A percentile compares a stretch with the other conserved stretches of the same genome.
Evolutionary conservation across 108 stramenopile genomes (phyloP).

Genomic region (Skeletonema menzelii): DNA sequence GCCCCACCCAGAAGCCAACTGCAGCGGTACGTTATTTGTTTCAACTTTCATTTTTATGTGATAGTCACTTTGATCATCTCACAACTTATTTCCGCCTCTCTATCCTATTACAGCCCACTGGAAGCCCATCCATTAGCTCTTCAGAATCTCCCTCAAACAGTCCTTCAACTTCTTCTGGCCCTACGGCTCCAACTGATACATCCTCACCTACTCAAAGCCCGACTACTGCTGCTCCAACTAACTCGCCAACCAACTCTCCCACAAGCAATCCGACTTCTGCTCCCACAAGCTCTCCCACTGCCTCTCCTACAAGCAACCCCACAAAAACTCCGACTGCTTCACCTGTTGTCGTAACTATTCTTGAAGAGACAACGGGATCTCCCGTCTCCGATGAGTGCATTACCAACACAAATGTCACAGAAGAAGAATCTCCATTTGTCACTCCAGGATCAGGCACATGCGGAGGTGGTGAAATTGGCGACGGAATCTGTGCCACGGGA

Average conservation of each 20-base stretch:
- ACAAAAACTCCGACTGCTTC: slow-evolving; percentile 2
- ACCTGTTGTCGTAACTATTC: not conserved
- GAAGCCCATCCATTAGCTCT: not conserved
- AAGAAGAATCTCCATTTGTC: not conserved
- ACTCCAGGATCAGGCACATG: slow-evolving; percentile 13
- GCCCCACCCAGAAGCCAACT: not conserved
- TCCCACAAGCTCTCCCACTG: too few species aligned
- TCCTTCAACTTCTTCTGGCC: not conserved
- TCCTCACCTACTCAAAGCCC: not conserved
- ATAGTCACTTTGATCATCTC: too few species aligned
- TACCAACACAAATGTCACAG: not conserved
- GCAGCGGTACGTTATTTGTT: not conserved
- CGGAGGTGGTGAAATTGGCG: slow-evolving; percentile 17
- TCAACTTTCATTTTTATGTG: not conserved
- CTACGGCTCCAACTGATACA: not conserved
- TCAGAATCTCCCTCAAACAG: not conserved
- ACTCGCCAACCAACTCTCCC: not conserved
- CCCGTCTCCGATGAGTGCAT: not conserved
- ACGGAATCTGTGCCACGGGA: slow-evolving; percentile 35
- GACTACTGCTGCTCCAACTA: not conserved
- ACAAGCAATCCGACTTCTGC: too few species aligned
- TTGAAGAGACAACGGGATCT: not conserved
- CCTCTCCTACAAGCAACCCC: not conserved
- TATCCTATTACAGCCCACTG: not conserved
- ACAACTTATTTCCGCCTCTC: not conserved